Percentiles rank a stretch among this genome's conserved stretches.
phyloP scores from a whole-genome alignment of 2,329 filamentous ascomycete genomes.

The Tricladium varicosporioides region DNA sequence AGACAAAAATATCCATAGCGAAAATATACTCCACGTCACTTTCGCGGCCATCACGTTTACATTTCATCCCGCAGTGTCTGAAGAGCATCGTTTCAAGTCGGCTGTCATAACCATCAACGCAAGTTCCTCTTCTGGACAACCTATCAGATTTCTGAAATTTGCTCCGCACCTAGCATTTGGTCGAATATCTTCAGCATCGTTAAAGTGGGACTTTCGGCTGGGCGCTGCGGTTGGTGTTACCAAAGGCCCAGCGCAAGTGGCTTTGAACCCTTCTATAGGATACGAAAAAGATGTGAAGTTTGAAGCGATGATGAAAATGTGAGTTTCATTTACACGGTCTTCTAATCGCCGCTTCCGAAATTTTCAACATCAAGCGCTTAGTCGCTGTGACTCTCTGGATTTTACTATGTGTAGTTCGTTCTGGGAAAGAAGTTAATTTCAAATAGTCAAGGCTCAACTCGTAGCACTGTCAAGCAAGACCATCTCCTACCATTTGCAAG shows the following conservation, averaged over 20 bases:
- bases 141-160: constrained; percentile 46
- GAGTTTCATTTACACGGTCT: too few relatives aligned
- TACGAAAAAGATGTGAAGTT: constrained; percentile 23
- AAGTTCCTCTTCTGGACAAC: constrained; percentile 25
- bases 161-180: constrained; percentile 47
- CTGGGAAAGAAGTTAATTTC: too few relatives aligned
- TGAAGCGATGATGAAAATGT: constrained; percentile 29
- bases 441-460: constrained; percentile 22
- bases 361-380: too few relatives aligned
- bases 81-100: constrained; percentile 45
- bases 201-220: constrained; percentile 27
- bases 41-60: constrained; percentile 49
- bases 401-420: too few relatives aligned
- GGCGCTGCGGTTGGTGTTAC: constrained; percentile 41
- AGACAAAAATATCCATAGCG: constrained; percentile 41
- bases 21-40: constrained; percentile 42
- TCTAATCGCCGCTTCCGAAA: too few relatives aligned
- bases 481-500: neutral
- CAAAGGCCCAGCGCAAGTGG: constrained; percentile 35
- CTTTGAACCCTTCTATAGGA: constrained; percentile 13
- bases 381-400: too few relatives aligned
- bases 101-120: constrained; percentile 43
- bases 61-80: constrained; percentile 44
- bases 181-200: constrained; percentile 18
- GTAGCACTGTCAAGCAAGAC: constrained; percentile 2